Conservation (phyloP, 441 rosid species). For the Erodium texanum region DNA sequence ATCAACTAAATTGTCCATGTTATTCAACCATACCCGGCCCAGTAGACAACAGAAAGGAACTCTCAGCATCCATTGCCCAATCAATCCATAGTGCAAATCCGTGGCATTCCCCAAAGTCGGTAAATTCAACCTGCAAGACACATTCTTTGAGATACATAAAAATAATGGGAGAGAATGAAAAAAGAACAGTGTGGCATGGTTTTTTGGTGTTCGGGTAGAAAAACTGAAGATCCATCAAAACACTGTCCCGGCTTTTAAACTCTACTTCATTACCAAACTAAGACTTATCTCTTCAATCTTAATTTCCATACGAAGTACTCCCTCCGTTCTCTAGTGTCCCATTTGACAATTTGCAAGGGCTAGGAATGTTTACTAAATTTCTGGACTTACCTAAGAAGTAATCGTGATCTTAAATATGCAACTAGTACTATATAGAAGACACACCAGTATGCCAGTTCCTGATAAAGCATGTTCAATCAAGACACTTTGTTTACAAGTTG, state of each 20-base stretch:
- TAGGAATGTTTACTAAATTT: background rate
- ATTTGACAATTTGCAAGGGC: too few species aligned
- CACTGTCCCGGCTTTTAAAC: too few species aligned
- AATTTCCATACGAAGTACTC: too few species aligned
- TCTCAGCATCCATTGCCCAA: slow-evolving; percentile 72
- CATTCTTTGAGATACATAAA: background rate
- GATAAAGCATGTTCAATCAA: background rate
- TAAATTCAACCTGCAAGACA: slow-evolving; percentile 51
- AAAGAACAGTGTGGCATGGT: background rate
- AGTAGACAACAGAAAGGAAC: slow-evolving; percentile 44
- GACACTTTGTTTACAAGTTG: slow-evolving; percentile 7
- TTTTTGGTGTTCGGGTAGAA: background rate
- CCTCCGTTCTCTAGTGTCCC: too few species aligned
- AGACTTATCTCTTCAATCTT: background rate
- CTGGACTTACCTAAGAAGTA: background rate
- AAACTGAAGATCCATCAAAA: too few species aligned
- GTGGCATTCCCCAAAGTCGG: slow-evolving; percentile 60
- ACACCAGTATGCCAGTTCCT: background rate
- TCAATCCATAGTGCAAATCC: slow-evolving; percentile 89
- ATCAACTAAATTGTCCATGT: background rate
- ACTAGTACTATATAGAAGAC: background rate
- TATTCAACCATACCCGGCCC: slow-evolving; percentile 54
- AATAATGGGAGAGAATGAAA: background rate
- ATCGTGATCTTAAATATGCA: background rate
- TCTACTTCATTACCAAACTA: too few species aligned